These are phyloP conservation scores for Xylariaceae sp. DNA, from an alignment of 2,329 filamentous ascomycete genomes.

Conservation along the genomic window DNA sequence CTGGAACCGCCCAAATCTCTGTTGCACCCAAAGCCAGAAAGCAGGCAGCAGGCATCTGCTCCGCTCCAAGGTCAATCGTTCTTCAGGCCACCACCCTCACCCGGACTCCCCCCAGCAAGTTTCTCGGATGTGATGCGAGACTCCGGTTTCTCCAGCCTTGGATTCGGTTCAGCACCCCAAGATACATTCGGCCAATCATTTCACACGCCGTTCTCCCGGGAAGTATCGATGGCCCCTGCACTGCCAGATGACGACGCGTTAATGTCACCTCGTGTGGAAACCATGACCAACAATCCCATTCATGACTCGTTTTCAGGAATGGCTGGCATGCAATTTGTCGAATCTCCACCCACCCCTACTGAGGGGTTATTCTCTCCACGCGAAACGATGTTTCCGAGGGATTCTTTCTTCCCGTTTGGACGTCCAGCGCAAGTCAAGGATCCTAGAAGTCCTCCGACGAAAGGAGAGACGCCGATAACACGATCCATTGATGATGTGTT, in stretches of 20 bases:
- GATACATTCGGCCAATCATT: constrained; percentile 13
- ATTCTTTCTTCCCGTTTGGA: constrained; percentile 48
- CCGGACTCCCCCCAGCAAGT: constrained; percentile 39
- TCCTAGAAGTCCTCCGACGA: constrained; percentile 70
- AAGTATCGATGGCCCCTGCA: constrained; percentile 31
- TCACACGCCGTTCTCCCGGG: constrained; percentile 23
- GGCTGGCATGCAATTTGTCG: constrained; percentile 48
- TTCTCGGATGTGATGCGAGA: constrained; percentile 33
- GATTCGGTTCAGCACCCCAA: constrained; percentile 21
- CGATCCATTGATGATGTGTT: constrained; percentile 75
- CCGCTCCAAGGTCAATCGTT: constrained; percentile 25
- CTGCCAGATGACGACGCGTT: constrained; percentile 49
- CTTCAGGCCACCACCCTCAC: constrained; percentile 27
- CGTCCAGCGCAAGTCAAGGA: constrained; percentile 52
- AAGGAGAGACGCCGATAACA: constrained; percentile 69
- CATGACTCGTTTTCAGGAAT: constrained; percentile 42
- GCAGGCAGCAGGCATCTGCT: constrained; percentile 10
- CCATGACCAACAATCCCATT: constrained; percentile 67
- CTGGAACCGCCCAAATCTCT: constrained; percentile 34
- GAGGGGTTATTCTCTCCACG: constrained; percentile 52
- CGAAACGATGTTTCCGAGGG: constrained; percentile 48
- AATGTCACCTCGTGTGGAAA: constrained; percentile 67
- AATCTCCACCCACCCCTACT: constrained; percentile 47
- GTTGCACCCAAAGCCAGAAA: constrained; percentile 16
- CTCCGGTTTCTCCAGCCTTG: constrained; percentile 40